phyloP scores from a whole-genome alignment of 2,329 filamentous ascomycete species.

The Knoxdaviesia capensis region DNA sequence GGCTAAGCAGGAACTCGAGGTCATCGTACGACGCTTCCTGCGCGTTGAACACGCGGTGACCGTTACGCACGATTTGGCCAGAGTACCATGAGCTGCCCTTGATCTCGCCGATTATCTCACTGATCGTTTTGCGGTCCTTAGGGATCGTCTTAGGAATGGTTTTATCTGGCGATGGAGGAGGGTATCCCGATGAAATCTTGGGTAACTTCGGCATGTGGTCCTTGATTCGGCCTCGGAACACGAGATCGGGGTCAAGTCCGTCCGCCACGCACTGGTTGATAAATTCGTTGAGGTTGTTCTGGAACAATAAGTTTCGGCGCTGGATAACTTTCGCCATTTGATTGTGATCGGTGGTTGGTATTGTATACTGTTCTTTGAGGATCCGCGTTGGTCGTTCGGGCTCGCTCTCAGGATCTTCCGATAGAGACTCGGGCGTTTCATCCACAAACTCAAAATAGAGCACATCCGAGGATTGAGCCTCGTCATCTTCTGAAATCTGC shows the following conservation, averaged over 20 bases:
- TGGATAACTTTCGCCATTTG: slow-evolving; percentile 81
- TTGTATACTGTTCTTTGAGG: not conserved
- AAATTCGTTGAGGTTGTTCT: slow-evolving; percentile 55
- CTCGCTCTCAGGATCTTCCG: not conserved
- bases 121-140: slow-evolving; percentile 55
- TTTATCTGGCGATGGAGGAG: slow-evolving; percentile 7
- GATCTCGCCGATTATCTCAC: slow-evolving; percentile 71
- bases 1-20: slow-evolving; percentile 68
- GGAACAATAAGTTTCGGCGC: slow-evolving; percentile 72
- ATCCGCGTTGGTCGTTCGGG: not conserved
- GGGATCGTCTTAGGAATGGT: slow-evolving; percentile 54
- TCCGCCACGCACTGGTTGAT: slow-evolving; percentile 51
- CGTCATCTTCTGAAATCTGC: slow-evolving; percentile 36
- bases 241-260: slow-evolving; percentile 44
- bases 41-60: slow-evolving; percentile 75
- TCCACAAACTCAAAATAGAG: slow-evolving; percentile 86
- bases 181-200: not conserved
- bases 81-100: slow-evolving; percentile 74
- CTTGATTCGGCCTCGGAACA: slow-evolving; percentile 36
- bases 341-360: slow-evolving; percentile 73
- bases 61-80: slow-evolving; percentile 80
- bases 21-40: slow-evolving; percentile 69
- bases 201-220: slow-evolving; percentile 39
- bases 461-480: slow-evolving; percentile 30
- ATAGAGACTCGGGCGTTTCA: slow-evolving; percentile 18